Base-by-base conservation (phyloP, 1,139 yeast species). In the Geotrichum bryndzae region DNA sequence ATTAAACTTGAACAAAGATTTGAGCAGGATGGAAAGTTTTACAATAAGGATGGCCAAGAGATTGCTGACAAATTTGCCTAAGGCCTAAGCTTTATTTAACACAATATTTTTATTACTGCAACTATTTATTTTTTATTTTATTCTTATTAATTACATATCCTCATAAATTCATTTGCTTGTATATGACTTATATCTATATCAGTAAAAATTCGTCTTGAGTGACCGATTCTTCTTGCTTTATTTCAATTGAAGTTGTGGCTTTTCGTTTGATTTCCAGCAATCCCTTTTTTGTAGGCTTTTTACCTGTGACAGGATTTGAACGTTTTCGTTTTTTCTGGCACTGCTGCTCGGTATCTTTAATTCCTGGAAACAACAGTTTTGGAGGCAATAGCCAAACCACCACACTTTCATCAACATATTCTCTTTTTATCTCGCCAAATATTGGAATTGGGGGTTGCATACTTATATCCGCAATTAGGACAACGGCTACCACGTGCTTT, bases 21-120 rank as follows among this genome's bases (percentile, higher is more conserved):
- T 51, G 41, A 56, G 38, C 33, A 25, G 6, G 51, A 56, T 38
- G 59, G 57, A 23, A 60, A 60, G 50, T 60, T 51, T 38, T 60
- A 52, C 53, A 55, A 60, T 23, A 59, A 60, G 35, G 31, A 46
- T 31, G 62, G 62, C n/a, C 52, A 60, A 22, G 62, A 60, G 31
- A 60, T 60, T 27, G 52, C 57, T 7, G 62, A 60, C 46, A 55
- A 41, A 45, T 60, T 60, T 56, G 59, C 59, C 35, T 51, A 51
- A 27, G 15, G n/a, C 27, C 35, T 15, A 7, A 18, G 48, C 48
- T 13, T 41, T 41, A n/a, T n/a, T 13, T n/a, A 41, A 5, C 27
- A 33, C 18, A 29, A 18, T 13, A 33, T 18, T 50, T 50, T 11
- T 23, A 29, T 55, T 27, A 22, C 23, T 11, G 22, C 13, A n/a